A percentile compares a stretch with the other conserved stretches of the same genome.
phyloP scores from a whole-genome alignment of 1,284 basidiomycete genomes.

The Fomitopsis betulina region DNA sequence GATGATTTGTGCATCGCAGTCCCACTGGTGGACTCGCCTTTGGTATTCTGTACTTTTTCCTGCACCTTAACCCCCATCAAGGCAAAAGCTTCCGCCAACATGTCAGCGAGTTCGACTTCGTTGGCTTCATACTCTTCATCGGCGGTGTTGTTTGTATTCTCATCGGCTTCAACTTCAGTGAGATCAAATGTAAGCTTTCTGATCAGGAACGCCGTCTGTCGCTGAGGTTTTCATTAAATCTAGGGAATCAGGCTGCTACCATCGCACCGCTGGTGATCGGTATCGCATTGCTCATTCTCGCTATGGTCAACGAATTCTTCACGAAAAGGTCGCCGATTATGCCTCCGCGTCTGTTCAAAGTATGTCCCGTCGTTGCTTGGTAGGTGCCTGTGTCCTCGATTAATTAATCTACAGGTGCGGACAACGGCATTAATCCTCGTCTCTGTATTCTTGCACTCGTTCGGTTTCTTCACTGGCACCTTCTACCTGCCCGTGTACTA shows the following conservation, averaged over 20 bases:
- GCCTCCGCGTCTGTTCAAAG: slow-evolving; percentile 76
- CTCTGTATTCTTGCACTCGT: slow-evolving; percentile 59
- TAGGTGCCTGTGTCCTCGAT: neutral
- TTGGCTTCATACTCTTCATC: slow-evolving; percentile 71
- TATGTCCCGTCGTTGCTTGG: slow-evolving; percentile 19
- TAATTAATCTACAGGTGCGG: slow-evolving; percentile 44
- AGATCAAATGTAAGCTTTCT: slow-evolving; percentile 51
- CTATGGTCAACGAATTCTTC: slow-evolving; percentile 59
- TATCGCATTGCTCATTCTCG: slow-evolving; percentile 47
- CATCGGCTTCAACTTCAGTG: slow-evolving; percentile 79
- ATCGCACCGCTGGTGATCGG: slow-evolving; percentile 77
- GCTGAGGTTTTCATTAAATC: neutral
- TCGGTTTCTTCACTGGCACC: slow-evolving; percentile 61
- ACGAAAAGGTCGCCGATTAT: slow-evolving; percentile 80
- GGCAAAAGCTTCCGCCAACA: slow-evolving; percentile 56
- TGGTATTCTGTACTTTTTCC: slow-evolving; percentile 69
- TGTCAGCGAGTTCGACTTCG: slow-evolving; percentile 68
- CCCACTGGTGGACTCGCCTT: slow-evolving; percentile 77
- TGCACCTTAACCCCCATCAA: slow-evolving; percentile 77
- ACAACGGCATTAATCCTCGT: slow-evolving; percentile 69
- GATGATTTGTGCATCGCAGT: slow-evolving; percentile 29
- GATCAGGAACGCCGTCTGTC: neutral
- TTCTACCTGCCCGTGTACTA: slow-evolving; percentile 78
- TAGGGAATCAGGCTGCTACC: slow-evolving; percentile 42
- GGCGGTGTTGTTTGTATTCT: slow-evolving; percentile 71